phyloP scores from a whole-genome alignment of 768 basidiomycete species.

The Kwoniella pini region DNA sequence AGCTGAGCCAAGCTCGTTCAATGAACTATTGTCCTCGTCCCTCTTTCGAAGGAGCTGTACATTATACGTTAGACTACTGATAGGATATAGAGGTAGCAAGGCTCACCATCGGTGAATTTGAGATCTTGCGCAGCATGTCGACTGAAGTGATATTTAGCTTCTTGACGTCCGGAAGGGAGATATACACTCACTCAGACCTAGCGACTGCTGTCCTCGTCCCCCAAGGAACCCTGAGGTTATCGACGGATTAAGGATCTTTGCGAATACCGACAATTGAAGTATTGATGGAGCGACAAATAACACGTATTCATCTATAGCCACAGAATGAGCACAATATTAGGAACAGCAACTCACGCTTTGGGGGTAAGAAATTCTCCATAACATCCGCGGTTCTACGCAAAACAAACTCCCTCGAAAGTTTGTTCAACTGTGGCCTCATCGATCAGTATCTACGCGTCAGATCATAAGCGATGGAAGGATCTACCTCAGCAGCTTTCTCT shows the following conservation, averaged over 20 bases:
- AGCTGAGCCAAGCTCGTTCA: conserved; percentile 36
- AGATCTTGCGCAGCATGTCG: conserved; percentile 79
- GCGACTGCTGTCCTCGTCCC: conserved; percentile 66
- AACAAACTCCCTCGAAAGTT: conserved; percentile 83
- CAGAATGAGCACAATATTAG: background rate
- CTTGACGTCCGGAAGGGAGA: background rate
- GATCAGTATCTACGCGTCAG: background rate
- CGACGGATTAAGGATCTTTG: conserved; percentile 70
- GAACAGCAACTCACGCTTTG: conserved; percentile 68
- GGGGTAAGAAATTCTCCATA: conserved; percentile 79
- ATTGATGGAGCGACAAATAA: conserved; percentile 87
- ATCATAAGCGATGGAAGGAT: background rate
- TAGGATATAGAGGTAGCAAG: background rate
- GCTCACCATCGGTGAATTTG: conserved; percentile 83
- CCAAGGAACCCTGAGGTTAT: conserved; percentile 69
- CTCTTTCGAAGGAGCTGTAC: conserved; percentile 56
- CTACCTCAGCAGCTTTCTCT: conserved; percentile 73
- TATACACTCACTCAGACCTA: conserved; percentile 36
- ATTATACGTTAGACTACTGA: too few species aligned
- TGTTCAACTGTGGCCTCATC: conserved; percentile 57
- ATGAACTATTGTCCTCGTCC: conserved; percentile 68
- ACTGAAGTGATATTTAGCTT: conserved; percentile 52
- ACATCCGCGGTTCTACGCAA: conserved; percentile 82
- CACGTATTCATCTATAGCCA: conserved; percentile 83
- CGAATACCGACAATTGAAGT: conserved; percentile 79